Conservation (phyloP, 768 basidiomycete species). For the Lactarius sanguifluus region DNA sequence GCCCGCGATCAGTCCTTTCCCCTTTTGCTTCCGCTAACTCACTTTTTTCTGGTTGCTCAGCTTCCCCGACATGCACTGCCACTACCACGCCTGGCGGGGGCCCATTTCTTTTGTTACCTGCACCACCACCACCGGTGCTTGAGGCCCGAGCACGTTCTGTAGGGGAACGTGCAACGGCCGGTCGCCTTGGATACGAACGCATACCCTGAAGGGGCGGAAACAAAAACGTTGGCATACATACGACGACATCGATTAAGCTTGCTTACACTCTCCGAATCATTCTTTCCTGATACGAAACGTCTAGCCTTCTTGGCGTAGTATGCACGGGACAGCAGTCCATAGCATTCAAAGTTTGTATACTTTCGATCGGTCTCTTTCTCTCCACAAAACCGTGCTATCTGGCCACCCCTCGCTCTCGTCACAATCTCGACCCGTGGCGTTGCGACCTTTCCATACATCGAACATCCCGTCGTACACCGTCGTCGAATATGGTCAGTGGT, state of each 20-base stretch:
- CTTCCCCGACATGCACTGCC: slow-evolving; percentile 15
- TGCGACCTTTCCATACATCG: background rate
- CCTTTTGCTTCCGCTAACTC: background rate
- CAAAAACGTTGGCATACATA: slow-evolving; percentile 23
- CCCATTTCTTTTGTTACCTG: slow-evolving; percentile 5
- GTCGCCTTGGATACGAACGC: slow-evolving; percentile 27
- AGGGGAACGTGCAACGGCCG: slow-evolving; percentile 13
- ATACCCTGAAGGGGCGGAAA: slow-evolving; percentile 13
- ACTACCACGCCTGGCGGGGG: slow-evolving; percentile 5
- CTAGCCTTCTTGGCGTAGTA: slow-evolving; percentile 1
- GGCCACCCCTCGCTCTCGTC: slow-evolving; percentile 1
- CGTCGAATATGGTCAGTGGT: background rate
- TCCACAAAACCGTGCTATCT: background rate
- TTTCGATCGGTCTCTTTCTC: slow-evolving; percentile 1
- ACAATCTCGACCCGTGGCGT: slow-evolving; percentile 10
- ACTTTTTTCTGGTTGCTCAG: background rate
- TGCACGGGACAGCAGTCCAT: background rate
- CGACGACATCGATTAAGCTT: slow-evolving; percentile 18
- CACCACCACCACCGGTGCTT: slow-evolving; percentile 10
- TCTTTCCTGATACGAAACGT: slow-evolving; percentile 2
- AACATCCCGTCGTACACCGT: background rate
- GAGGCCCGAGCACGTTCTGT: slow-evolving; percentile 3
- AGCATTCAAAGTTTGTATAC: background rate
- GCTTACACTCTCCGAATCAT: slow-evolving; percentile 17
- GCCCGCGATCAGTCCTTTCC: slow-evolving; percentile 4